Evolutionary conservation across 257 asterid species (phyloP), one percentile per base, ranked within the genome.

Genomic region (Perilla frutescens): DNA sequence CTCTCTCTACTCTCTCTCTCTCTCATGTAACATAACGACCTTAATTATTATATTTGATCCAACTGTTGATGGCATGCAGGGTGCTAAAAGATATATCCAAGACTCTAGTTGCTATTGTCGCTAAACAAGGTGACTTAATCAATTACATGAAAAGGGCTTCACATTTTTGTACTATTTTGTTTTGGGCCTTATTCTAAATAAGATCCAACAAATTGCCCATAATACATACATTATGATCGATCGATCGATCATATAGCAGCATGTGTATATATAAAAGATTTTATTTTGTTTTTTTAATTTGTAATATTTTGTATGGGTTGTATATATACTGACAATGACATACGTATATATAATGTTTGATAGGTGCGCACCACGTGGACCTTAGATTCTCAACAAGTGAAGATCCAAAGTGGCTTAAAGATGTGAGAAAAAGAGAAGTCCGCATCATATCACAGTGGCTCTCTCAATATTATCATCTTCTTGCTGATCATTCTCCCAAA

Each of bases 281-380:
- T 48, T 48, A 3, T 48, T 13, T 11, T 10, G 4, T n/a, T 14
- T 4, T n/a, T 4, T 50, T n/a, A 13, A 13, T 13, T 50, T 2
- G 54, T 7, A n/a, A n/a, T n/a, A n/a, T n/a, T n/a, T 20, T 20
- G 26, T 20, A 20, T 20, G 1, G 26, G 26, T 20, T 20, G 26
- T 20, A 20, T 20, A 20, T 20, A 20, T 20, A 20, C 26, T 20
- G 26, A 20, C 26, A 20, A 34, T 34, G 37, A 34, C 0, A 34
- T 34, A 34, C 37, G 37, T 34, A 34, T 15, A 8, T 2, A 36
- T 15, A 8, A 50, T 31, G 13, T 31, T 20, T 74, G 36, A 7
- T 76, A 92, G 96, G 96, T 48, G 97, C 97, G 8, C 98, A 93
- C 75, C 98, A 93, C 50, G 91, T 89, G 64, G 98, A 93, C 79